Conservation (phyloP, 192 early-diverging fungal species). For the Rhizophagus prolifer region DNA sequence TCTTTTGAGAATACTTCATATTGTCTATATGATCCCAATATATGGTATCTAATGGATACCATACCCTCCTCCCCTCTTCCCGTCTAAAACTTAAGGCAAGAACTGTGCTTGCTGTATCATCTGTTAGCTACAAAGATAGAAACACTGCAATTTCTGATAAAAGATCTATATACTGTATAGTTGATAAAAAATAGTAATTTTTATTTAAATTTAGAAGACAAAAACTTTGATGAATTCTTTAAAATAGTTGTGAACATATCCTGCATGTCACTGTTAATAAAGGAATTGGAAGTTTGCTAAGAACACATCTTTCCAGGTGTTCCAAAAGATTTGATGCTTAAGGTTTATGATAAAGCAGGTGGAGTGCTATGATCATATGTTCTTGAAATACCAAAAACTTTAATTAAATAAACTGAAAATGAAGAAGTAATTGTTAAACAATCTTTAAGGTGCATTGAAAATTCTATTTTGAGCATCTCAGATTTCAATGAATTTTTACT, state of each 20-base stretch:
- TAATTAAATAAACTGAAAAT: neutral
- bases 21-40: neutral
- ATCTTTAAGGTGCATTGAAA: slow-evolving; percentile 14
- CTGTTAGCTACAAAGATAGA: neutral
- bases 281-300: slow-evolving; percentile 5
- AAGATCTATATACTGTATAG: no score
- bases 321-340: slow-evolving; percentile 17
- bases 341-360: slow-evolving; percentile 2
- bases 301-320: neutral
- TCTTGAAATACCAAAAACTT: slow-evolving; percentile 6
- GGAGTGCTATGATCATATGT: slow-evolving; percentile 12
- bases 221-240: neutral
- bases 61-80: no score
- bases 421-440: slow-evolving; percentile 5
- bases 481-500: slow-evolving; percentile 28
- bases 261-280: slow-evolving; percentile 9
- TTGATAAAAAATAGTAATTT: no score
- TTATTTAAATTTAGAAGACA: no score
- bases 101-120: slow-evolving; percentile 13
- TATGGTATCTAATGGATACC: neutral
- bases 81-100: neutral
- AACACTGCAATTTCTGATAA: no score
- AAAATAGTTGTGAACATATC: slow-evolving; percentile 14
- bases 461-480: slow-evolving; percentile 21
- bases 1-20: neutral